Evolutionary conservation across 441 rosid genomes (phyloP).

Genomic region (Bocquillonia castaneifolia): DNA sequence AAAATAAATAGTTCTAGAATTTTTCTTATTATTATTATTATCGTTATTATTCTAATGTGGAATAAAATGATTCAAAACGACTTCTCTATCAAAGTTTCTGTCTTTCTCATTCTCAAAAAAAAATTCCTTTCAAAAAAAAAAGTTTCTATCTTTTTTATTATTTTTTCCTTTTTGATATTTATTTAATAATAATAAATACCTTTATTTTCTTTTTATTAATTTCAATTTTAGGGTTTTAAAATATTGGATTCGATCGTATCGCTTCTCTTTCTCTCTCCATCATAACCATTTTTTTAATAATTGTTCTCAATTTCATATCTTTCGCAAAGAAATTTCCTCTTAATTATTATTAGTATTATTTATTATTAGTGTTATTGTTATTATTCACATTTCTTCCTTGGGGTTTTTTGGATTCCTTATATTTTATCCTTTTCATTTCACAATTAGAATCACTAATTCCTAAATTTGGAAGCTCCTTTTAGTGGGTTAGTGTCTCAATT

Average conservation of each 20-base stretch:
- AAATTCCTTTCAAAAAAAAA: background rate
- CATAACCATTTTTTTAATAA: constrained; percentile 17
- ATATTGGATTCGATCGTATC: constrained; percentile 41
- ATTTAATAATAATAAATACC: no score
- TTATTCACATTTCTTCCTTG: background rate
- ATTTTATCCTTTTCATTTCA: no score
- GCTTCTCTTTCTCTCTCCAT: constrained; percentile 31
- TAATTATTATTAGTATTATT: background rate
- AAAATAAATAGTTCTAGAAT: no score
- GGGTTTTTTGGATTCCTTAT: no score
- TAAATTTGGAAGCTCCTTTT: constrained; percentile 20
- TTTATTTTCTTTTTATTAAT: no score
- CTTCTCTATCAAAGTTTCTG: constrained; percentile 29
- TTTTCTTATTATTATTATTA: background rate
- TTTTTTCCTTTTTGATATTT: background rate
- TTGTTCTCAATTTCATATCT: constrained; percentile 5
- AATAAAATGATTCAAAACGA: constrained; percentile 12
- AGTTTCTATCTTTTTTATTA: no score
- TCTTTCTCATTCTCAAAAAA: background rate
- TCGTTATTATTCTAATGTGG: background rate
- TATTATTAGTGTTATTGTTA: background rate
- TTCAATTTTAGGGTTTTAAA: constrained; percentile 19
- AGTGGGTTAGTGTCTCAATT: constrained; percentile 12
- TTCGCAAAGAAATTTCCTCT: background rate
- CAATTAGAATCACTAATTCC: background rate